Conservation (phyloP, 805 yeast species). For the Cyberlindnera euphorbiiphila region DNA sequence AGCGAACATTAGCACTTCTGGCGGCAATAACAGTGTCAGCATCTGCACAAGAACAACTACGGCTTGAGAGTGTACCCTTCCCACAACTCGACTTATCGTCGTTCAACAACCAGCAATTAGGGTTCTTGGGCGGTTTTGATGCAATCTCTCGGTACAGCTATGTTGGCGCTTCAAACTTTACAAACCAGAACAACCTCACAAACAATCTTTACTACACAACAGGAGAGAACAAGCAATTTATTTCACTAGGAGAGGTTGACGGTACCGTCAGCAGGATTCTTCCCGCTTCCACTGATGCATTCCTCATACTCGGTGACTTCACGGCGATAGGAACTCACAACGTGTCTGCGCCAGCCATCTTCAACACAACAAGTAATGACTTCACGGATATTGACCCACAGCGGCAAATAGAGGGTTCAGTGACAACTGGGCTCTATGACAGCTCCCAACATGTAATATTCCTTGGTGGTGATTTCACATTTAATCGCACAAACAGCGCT, state of each 20-base stretch:
- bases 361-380: conserved; percentile 30
- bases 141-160: conserved; percentile 34
- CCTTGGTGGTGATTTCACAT: conserved; percentile 75
- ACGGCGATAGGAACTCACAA: conserved; percentile 20
- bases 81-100: conserved; percentile 24
- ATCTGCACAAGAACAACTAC: conserved; percentile 9
- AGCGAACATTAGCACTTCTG: conserved; percentile 1
- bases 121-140: conserved; percentile 34
- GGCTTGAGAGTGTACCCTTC: conserved; percentile 11
- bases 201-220: conserved; percentile 22
- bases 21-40: conserved; percentile 3
- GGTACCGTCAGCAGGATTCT: conserved; percentile 24
- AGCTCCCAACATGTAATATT: conserved; percentile 47
- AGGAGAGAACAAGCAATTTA: conserved; percentile 15
- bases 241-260: conserved; percentile 19
- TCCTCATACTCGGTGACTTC: conserved; percentile 31
- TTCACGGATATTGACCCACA: conserved; percentile 27
- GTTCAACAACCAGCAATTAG: conserved; percentile 21
- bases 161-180: conserved; percentile 33
- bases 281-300: conserved; percentile 31
- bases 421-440: conserved; percentile 48
- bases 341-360: conserved; percentile 31
- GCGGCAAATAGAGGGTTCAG: conserved; percentile 31
- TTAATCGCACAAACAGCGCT: conserved; percentile 50
- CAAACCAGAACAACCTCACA: conserved; percentile 20